Evolutionary conservation across 2,329 filamentous ascomycete genomes (phyloP).

Genomic region (Raffaelea deltoideospora): DNA sequence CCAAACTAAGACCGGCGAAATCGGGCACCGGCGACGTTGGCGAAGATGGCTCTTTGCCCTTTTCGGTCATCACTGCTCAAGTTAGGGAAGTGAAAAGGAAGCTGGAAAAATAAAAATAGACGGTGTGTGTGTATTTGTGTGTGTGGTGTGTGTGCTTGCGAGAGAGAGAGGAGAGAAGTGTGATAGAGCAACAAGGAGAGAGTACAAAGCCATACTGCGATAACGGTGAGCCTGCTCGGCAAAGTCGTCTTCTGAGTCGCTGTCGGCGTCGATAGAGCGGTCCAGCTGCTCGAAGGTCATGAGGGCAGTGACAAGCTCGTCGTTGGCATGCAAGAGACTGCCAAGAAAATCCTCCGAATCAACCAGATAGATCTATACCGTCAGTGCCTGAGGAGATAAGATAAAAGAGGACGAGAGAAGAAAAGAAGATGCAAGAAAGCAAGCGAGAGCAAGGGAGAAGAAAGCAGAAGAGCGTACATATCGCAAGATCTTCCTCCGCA

Average conservation of each 20-base stretch:
- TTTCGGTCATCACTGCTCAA: constrained; percentile 35
- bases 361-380: constrained; percentile 61
- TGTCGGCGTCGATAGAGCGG: constrained; percentile 63
- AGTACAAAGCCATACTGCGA: constrained; percentile 29
- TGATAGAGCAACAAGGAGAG: background rate
- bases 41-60: constrained; percentile 31
- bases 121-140: too few species aligned
- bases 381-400: constrained; percentile 3
- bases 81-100: background rate
- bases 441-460: constrained; percentile 4
- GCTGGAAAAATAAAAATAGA: background rate
- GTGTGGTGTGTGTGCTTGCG: too few species aligned
- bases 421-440: background rate
- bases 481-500: constrained; percentile 70
- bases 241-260: constrained; percentile 53
- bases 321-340: constrained; percentile 81
- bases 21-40: constrained; percentile 23
- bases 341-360: constrained; percentile 88
- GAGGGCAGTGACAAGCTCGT: constrained; percentile 82
- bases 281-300: constrained; percentile 94
- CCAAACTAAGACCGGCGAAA: constrained; percentile 29
- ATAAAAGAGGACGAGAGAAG: too few species aligned
- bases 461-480: constrained; percentile 49
- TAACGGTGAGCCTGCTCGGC: constrained; percentile 53
- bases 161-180: background rate